Evolutionary conservation across 148 eudicot genomes (phyloP).

Genomic region (Fagopyrum tataricum): DNA sequence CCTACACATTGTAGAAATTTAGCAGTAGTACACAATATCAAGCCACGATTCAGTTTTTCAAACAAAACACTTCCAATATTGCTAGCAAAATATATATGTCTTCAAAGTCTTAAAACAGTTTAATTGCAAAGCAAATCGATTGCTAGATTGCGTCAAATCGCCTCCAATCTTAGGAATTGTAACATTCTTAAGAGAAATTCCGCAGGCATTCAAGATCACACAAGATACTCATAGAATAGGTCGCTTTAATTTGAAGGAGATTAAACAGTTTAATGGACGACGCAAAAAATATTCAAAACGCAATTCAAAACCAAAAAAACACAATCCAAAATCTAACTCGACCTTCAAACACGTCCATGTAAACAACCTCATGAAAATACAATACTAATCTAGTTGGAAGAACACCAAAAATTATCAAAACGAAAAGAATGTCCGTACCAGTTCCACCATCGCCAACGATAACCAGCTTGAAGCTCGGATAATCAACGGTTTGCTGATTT

Average conservation of each 20-base stretch:
- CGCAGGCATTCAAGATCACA: background rate
- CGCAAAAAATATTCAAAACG: no score
- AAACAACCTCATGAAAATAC: no score
- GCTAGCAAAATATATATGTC: background rate
- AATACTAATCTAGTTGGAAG: background rate
- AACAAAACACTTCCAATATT: background rate
- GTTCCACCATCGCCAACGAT: slow-evolving; percentile 15
- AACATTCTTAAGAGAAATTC: background rate
- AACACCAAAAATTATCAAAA: background rate
- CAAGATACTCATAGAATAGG: background rate
- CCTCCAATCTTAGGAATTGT: background rate
- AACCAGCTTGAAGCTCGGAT: slow-evolving; percentile 16
- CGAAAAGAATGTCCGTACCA: background rate
- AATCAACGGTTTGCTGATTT: slow-evolving; percentile 12
- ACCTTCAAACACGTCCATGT: no score
- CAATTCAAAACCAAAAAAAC: background rate
- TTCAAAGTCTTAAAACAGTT: no score
- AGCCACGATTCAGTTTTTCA: background rate
- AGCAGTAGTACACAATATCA: background rate
- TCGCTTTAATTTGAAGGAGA: background rate
- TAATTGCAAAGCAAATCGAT: background rate
- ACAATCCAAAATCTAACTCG: background rate
- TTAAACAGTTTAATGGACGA: background rate
- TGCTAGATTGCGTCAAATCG: background rate
- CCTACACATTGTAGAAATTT: background rate